Evolutionary conservation across 257 asterid genomes (phyloP).

Genomic region (Nicotiana obtusifolia): DNA sequence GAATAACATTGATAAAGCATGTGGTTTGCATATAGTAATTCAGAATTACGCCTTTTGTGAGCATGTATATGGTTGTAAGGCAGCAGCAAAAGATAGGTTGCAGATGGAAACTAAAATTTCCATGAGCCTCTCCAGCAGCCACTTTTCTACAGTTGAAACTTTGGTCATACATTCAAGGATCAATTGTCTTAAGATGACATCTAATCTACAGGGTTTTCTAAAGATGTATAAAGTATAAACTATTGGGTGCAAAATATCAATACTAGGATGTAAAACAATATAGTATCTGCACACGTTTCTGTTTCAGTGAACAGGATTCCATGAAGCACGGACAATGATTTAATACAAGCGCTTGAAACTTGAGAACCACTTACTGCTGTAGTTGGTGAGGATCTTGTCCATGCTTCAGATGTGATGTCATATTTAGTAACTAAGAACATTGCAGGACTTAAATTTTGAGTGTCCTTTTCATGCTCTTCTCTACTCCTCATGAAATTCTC

Average conservation of each 20-base stretch:
- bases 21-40: neutral
- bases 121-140: neutral
- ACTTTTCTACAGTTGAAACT: neutral
- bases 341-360: neutral
- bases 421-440: slow-evolving; percentile 82
- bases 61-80: neutral
- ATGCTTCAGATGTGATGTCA: slow-evolving; percentile 80
- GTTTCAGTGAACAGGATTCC: neutral
- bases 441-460: slow-evolving; percentile 45
- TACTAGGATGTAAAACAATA: neutral
- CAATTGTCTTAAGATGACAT: neutral
- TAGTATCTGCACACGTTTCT: neutral
- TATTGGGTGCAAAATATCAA: neutral
- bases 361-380: slow-evolving; percentile 49
- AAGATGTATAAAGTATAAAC: neutral
- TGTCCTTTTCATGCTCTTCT: slow-evolving; percentile 44
- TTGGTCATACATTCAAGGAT: neutral
- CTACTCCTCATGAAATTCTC: slow-evolving; percentile 59
- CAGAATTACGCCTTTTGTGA: neutral
- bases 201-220: neutral
- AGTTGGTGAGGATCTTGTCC: slow-evolving; percentile 76
- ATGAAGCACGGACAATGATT: neutral
- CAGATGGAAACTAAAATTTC: neutral
- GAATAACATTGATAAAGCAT: neutral
- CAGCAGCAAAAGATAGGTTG: neutral